Base-by-base conservation (phyloP, 2,329 filamentous ascomycete genomes). In the Juglanconis sp. region DNA sequence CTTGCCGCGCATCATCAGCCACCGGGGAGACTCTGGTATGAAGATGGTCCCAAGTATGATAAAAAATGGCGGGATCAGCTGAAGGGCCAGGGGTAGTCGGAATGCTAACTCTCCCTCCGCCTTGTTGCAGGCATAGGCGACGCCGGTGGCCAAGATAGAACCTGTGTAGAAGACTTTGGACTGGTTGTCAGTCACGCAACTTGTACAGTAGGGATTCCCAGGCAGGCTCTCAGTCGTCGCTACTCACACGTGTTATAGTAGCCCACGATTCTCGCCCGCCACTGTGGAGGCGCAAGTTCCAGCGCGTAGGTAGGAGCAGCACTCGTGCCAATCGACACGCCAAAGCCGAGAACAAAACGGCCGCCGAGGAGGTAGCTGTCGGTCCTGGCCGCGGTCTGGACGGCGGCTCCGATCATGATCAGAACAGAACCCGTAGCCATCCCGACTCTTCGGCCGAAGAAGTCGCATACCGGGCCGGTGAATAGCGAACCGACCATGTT, bases 341-440 rank as follows among this genome's bases (percentile, higher is more conserved):
- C 77, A 56, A 86, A 85, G 17, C 83, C 83, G 0, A 86, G 78
- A 4, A 85, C 69, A 64, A 86, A 84, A 31, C 82, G 78, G 3
- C 81, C 82, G 6, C 76, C 75, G 44, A 79, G 72, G n/a, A 79
- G 76, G 51, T 76, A 75, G 13, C 68, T 68, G 47, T 75, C 71
- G 36, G 66, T 70, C 5, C 69, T 70, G 2, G 77, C 72, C 13
- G 70, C 68, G 4, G 70, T 76, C 56, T 70, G 69, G 47, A 79
- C 68, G 17, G 70, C 72, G 24, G 76, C 74, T 1, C 77, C 77
- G 11, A 74, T 65, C 38, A 79, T 74, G 59, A 79, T 78, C 32
- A 79, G 67, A 1, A 72, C 57, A 7, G 73, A 67, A 1, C 75
- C 77, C 11, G 64, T 64, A 30, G 76, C 72, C 75, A 79, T 79